Percentiles rank a stretch among this genome's conserved stretches.
Evolutionary conservation across 2,329 filamentous ascomycete species (phyloP).

Genomic region (Trichoderma atrobrunneum): DNA sequence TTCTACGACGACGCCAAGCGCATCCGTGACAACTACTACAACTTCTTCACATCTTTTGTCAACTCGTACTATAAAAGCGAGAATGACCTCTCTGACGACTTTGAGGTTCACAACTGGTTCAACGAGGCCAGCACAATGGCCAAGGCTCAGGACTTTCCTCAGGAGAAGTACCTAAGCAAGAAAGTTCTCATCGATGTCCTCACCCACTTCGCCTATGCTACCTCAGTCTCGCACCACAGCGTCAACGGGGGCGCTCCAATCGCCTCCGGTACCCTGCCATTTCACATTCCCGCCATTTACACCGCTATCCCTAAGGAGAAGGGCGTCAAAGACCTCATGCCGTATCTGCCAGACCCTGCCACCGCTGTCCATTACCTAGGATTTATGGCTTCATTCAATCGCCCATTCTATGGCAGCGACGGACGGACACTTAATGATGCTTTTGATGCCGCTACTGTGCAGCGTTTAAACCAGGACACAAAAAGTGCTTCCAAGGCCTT

Average conservation of each 20-base stretch:
- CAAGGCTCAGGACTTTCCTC: constrained; percentile 26
- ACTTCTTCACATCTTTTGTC: constrained; percentile 42
- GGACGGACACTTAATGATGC: background rate
- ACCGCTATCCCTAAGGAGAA: constrained; percentile 39
- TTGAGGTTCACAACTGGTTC: constrained; percentile 45
- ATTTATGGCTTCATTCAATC: background rate
- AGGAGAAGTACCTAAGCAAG: constrained; percentile 39
- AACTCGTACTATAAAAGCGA: constrained; percentile 42
- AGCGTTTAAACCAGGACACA: background rate
- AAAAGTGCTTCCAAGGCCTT: background rate
- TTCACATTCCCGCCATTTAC: constrained; percentile 43
- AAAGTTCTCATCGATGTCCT: constrained; percentile 39
- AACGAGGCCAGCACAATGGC: constrained; percentile 34
- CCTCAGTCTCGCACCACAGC: constrained; percentile 37
- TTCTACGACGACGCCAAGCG: constrained; percentile 33
- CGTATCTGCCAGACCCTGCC: constrained; percentile 34
- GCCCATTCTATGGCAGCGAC: background rate
- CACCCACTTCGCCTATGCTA: constrained; percentile 32
- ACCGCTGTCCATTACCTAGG: constrained; percentile 36
- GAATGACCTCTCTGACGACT: constrained; percentile 34
- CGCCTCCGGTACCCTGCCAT: constrained; percentile 37
- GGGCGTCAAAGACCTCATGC: constrained; percentile 35
- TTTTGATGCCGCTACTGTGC: background rate
- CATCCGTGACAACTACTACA: constrained; percentile 36
- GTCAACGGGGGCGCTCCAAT: constrained; percentile 43